Conservation (phyloP, 1,139 yeast genomes). For the Taphrina populina region DNA sequence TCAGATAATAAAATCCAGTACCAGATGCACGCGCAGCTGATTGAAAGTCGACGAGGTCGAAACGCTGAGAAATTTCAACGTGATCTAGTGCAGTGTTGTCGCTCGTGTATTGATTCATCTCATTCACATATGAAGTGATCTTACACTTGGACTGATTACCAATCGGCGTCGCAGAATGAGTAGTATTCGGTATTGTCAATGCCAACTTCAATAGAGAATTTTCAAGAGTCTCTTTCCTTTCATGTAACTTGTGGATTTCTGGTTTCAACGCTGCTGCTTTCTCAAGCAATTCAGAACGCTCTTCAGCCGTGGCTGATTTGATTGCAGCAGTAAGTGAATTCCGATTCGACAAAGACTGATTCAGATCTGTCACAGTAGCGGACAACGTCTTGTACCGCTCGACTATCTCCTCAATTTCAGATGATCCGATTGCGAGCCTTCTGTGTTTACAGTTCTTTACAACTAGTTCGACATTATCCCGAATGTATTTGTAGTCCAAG, state of each 20-base stretch:
- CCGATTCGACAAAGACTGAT: conserved; percentile 35
- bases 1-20: conserved; percentile 79
- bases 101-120: conserved; percentile 32
- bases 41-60: conserved; percentile 66
- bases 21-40: conserved; percentile 79
- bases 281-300: conserved; percentile 12
- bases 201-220: conserved; percentile 32
- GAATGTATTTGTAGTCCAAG: conserved; percentile 33
- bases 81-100: conserved; percentile 55
- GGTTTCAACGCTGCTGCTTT: conserved; percentile 38
- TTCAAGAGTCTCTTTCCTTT: conserved; percentile 27
- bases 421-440: conserved; percentile 35
- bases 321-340: conserved; percentile 33
- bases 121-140: conserved; percentile 37
- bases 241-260: conserved; percentile 34
- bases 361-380: conserved; percentile 25
- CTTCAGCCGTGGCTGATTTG: conserved; percentile 19
- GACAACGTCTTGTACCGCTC: conserved; percentile 33
- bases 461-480: conserved; percentile 30
- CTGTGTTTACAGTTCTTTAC: conserved; percentile 35
- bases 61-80: conserved; percentile 59
- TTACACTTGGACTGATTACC: conserved; percentile 38
- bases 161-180: conserved; percentile 36
- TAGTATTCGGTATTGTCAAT: conserved; percentile 39
- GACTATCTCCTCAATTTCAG: conserved; percentile 36